Evolutionary conservation across 1,139 yeast genomes (phyloP).

Genomic region (Sugiyamaella pinicola): DNA sequence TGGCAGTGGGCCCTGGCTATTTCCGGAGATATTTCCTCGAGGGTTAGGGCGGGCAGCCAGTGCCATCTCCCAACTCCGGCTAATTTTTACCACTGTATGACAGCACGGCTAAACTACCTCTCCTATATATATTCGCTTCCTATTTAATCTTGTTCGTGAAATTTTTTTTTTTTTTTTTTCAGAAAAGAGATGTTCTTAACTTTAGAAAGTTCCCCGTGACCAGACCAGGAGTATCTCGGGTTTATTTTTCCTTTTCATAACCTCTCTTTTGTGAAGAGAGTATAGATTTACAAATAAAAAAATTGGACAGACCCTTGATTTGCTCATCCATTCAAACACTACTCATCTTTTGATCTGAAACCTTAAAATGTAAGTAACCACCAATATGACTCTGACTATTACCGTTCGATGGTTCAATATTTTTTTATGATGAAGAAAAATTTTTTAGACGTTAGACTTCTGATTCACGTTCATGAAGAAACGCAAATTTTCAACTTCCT

Average conservation of each 20-base stretch:
- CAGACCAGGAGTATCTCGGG: constrained; percentile 1
- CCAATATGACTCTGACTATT: background rate
- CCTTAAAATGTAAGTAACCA: constrained; percentile 9
- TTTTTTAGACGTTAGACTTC: constrained; percentile 57
- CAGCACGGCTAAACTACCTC: background rate
- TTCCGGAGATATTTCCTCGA: background rate
- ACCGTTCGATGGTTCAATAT: background rate
- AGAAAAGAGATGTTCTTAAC: background rate
- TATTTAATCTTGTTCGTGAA: background rate
- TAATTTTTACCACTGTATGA: no score
- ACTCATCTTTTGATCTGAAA: background rate
- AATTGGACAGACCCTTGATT: no score
- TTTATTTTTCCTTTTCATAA: background rate
- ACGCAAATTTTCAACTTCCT: constrained; percentile 34
- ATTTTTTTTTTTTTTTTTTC: background rate
- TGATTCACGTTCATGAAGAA: constrained; percentile 48
- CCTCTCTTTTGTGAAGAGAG: no score
- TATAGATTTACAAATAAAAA: no score
- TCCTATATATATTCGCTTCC: background rate
- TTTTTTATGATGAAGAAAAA: constrained; percentile 25
- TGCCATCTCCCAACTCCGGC: background rate
- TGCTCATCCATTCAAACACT: background rate
- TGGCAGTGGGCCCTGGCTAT: no score
- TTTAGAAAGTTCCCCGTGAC: constrained; percentile 4
- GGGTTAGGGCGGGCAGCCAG: background rate